phyloP scores from a whole-genome alignment of 2,329 filamentous ascomycete species.

The Massarina eburnea region DNA sequence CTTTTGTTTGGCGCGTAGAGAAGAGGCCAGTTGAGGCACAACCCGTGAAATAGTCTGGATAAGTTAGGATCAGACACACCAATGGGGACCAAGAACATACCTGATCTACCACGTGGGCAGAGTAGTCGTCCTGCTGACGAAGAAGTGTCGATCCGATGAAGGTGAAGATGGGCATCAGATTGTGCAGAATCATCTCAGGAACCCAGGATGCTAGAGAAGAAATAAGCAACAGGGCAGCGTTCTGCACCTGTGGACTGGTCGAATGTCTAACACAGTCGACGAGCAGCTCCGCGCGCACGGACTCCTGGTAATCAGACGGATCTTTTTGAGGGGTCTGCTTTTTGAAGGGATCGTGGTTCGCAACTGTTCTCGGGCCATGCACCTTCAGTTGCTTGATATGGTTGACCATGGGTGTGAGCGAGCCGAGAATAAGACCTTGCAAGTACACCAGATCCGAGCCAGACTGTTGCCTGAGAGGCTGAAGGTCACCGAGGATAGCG shows the following conservation, averaged over 20 bases:
- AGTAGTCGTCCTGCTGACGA: constrained; percentile 93
- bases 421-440: constrained; percentile 79
- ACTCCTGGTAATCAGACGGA: constrained; percentile 72
- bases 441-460: constrained; percentile 89
- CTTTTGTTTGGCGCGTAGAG: constrained; percentile 75
- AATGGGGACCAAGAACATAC: constrained; percentile 13
- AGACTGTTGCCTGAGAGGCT: constrained; percentile 78
- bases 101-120: constrained; percentile 89
- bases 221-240: constrained; percentile 83
- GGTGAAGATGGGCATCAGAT: constrained; percentile 98
- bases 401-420: constrained; percentile 81
- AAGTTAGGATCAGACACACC: constrained; percentile 3
- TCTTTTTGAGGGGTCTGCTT: constrained; percentile 33
- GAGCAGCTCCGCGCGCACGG: constrained; percentile 83
- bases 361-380: background rate
- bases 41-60: constrained; percentile 83
- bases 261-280: constrained; percentile 94
- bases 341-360: constrained; percentile 2
- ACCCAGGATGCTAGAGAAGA: constrained; percentile 83
- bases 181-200: constrained; percentile 89
- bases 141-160: constrained; percentile 94
- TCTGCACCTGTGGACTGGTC: constrained; percentile 89
- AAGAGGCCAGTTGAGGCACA: constrained; percentile 85
- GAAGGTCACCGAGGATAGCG: constrained; percentile 80
- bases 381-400: constrained; percentile 62